These are phyloP conservation scores for Platismatia glauca DNA, from an alignment of 495 filamentous ascomycete genomes.

Conservation along the genomic window DNA sequence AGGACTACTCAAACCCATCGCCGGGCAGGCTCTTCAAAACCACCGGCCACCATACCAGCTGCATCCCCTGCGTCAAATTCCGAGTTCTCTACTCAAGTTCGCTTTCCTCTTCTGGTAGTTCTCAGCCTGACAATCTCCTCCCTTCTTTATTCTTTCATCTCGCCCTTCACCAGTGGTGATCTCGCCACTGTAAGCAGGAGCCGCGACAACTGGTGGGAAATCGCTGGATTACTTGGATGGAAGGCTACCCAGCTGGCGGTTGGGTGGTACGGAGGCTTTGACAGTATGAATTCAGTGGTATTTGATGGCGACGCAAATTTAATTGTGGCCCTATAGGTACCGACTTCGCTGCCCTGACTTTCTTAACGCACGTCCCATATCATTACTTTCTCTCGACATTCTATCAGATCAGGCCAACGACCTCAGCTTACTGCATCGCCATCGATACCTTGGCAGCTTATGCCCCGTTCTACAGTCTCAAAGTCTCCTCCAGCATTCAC, in stretches of 20 bases:
- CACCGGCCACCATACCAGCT: conserved; percentile 18
- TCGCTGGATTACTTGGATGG: conserved; percentile 55
- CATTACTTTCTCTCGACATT: conserved; percentile 63
- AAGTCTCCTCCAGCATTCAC: conserved; percentile 54
- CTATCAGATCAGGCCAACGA: conserved; percentile 54
- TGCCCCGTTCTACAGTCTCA: conserved; percentile 62
- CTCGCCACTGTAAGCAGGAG: conserved; percentile 53
- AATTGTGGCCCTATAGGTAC: conserved; percentile 38
- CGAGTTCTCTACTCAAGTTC: conserved; percentile 38
- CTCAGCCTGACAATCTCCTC: conserved; percentile 54
- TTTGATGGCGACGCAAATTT: not conserved
- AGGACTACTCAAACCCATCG: conserved; percentile 7
- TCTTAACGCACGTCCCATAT: conserved; percentile 62
- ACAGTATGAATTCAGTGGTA: conserved; percentile 40
- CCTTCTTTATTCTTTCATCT: conserved; percentile 45
- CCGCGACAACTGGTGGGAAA: conserved; percentile 50
- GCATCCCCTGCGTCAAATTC: conserved; percentile 13
- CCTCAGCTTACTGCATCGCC: conserved; percentile 45
- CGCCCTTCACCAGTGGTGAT: conserved; percentile 44
- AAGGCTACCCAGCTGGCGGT: conserved; percentile 58
- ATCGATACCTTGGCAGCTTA: conserved; percentile 59
- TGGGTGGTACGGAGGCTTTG: conserved; percentile 62
- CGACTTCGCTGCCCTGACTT: conserved; percentile 58
- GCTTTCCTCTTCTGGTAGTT: conserved; percentile 55
- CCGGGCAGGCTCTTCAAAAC: not conserved